A percentile compares a stretch with the other conserved stretches of the same genome.
phyloP scores from a whole-genome alignment of 2,329 filamentous ascomycete species.

The Myriosclerotinia duriaeana region DNA sequence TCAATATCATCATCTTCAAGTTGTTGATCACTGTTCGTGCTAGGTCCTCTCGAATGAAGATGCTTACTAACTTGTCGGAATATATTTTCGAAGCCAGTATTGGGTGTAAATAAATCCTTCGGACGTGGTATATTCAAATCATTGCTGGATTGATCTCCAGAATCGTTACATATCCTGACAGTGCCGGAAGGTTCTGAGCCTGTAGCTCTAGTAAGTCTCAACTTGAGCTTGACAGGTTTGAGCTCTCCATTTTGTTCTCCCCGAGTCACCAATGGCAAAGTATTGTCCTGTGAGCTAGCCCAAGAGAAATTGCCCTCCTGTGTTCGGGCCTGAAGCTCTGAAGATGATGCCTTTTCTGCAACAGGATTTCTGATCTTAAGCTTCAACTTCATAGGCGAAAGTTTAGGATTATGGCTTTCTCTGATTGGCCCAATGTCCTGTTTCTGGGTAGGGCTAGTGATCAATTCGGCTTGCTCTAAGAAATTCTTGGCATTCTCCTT shows the following conservation, averaged over 20 bases:
- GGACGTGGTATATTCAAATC: constrained; percentile 36
- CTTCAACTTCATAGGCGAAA: constrained; percentile 33
- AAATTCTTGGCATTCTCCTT: neutral
- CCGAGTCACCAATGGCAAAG: constrained; percentile 19
- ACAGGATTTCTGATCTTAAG: constrained; percentile 23
- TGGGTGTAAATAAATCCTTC: constrained; percentile 40
- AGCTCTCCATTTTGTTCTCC: constrained; percentile 17
- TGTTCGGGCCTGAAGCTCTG: constrained; percentile 30
- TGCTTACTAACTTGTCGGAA: constrained; percentile 38
- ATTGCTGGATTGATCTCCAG: constrained; percentile 27
- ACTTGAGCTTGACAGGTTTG: constrained; percentile 35
- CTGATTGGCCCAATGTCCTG: neutral
- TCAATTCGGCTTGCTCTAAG: neutral
- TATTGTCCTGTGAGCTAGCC: constrained; percentile 27
- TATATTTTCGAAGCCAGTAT: constrained; percentile 35
- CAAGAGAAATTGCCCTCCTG: constrained; percentile 33
- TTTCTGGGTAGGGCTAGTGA: neutral
- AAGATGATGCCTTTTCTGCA: constrained; percentile 28
- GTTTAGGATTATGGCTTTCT: constrained; percentile 4
- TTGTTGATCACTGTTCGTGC: constrained; percentile 29
- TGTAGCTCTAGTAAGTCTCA: constrained; percentile 38
- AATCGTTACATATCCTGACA: constrained; percentile 35
- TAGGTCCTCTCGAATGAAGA: constrained; percentile 35
- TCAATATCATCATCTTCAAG: constrained; percentile 19
- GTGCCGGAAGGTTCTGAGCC: constrained; percentile 35